Evolutionary conservation across 139 green algal genomes (phyloP).

Genomic region (Coelastrella sp.): DNA sequence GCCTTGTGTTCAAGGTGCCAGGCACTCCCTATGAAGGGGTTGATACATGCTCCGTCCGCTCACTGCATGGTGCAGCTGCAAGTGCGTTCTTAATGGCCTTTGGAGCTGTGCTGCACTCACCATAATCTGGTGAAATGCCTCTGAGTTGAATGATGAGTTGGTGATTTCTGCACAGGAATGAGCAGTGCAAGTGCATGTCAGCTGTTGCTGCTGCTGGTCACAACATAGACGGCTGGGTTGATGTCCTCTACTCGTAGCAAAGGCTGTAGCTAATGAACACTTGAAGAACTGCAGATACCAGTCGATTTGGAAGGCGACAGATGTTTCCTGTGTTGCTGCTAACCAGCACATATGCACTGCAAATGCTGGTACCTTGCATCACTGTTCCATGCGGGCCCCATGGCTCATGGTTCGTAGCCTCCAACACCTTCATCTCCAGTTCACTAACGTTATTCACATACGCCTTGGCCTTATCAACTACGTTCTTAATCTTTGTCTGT

Average conservation of each 20-base stretch:
- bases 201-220: neutral
- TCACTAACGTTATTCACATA: constrained; percentile 50
- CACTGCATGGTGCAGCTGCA: no score
- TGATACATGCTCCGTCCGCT: no score
- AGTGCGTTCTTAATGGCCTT: neutral
- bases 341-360: neutral
- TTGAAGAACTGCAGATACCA: no score
- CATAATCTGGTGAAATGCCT: constrained; percentile 90
- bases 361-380: constrained; percentile 79
- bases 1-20: neutral
- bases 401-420: constrained; percentile 90
- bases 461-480: constrained; percentile 52
- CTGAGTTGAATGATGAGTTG: constrained; percentile 71
- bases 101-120: constrained; percentile 7
- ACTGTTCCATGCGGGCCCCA: constrained; percentile 89
- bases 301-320: neutral
- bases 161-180: constrained; percentile 81
- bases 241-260: neutral
- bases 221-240: neutral
- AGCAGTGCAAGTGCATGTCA: neutral
- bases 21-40: no score
- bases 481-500: constrained; percentile 47
- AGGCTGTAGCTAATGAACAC: no score
- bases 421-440: constrained; percentile 51
- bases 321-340: neutral